Evolutionary conservation across 2,329 filamentous ascomycete species (phyloP).

Genomic region (Arachnopeziza araneosa): DNA sequence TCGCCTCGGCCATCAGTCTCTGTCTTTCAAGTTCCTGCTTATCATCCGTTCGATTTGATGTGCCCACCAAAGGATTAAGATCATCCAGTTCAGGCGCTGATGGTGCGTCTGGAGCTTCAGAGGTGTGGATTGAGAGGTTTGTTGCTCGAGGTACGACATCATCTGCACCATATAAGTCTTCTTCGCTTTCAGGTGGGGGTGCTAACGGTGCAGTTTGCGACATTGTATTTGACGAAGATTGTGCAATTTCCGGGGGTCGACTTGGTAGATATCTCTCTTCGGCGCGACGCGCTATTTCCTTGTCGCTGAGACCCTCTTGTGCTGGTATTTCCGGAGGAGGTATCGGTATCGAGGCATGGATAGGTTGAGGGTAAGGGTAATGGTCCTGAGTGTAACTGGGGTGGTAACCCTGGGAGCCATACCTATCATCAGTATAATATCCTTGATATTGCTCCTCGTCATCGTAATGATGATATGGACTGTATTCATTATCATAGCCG

Average conservation of each 20-base stretch:
- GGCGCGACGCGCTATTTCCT: constrained; percentile 70
- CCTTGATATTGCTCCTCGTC: constrained; percentile 28
- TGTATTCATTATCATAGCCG: constrained; percentile 5
- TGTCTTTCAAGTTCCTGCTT: constrained; percentile 62
- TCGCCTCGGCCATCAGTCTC: constrained; percentile 46
- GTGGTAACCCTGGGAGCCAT: constrained; percentile 9
- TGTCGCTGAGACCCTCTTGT: constrained; percentile 67
- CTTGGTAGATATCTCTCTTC: constrained; percentile 79
- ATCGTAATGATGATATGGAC: constrained; percentile 31
- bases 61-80: constrained; percentile 14
- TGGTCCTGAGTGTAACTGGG: constrained; percentile 24
- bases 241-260: constrained; percentile 54
- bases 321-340: constrained; percentile 55
- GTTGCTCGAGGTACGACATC: constrained; percentile 30
- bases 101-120: constrained; percentile 3
- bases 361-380: constrained; percentile 28
- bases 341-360: constrained; percentile 43
- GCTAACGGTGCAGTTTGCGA: constrained; percentile 30
- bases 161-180: constrained; percentile 48
- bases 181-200: constrained; percentile 32
- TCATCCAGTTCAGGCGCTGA: constrained; percentile 22
- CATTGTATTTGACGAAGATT: constrained; percentile 35
- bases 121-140: not conserved
- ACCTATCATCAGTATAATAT: constrained; percentile 13
- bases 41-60: constrained; percentile 48